Percentiles rank a stretch among this genome's conserved stretches.
Evolutionary conservation across 306 rosid species (phyloP).

Genomic region (Psophocarpus tetragonolobus): DNA sequence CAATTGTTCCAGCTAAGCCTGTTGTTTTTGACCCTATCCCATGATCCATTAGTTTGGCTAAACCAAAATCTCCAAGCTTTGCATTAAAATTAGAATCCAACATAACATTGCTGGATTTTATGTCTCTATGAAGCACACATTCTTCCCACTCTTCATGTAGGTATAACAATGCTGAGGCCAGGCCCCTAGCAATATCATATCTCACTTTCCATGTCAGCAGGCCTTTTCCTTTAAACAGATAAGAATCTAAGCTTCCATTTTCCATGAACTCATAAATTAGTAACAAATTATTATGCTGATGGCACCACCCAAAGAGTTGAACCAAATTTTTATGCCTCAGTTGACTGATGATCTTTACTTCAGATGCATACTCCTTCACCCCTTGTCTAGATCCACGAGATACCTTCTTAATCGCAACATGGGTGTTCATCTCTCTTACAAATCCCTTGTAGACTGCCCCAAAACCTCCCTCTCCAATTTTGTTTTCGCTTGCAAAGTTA

Average conservation of each 20-base stretch:
- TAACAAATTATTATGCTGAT: slow-evolving; percentile 25
- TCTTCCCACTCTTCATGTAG: slow-evolving; percentile 45
- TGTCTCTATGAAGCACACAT: slow-evolving; percentile 46
- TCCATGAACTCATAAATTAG: slow-evolving; percentile 44
- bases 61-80: slow-evolving; percentile 50
- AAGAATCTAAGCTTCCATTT: slow-evolving; percentile 50
- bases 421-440: background rate
- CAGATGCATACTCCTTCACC: slow-evolving; percentile 41
- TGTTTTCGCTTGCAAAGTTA: slow-evolving; percentile 37
- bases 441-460: slow-evolving; percentile 50
- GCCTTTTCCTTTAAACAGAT: slow-evolving; percentile 27
- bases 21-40: slow-evolving; percentile 34
- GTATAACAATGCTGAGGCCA: slow-evolving; percentile 43
- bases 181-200: slow-evolving; percentile 35
- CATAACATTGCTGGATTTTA: slow-evolving; percentile 51
- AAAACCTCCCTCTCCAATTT: slow-evolving; percentile 52
- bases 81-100: slow-evolving; percentile 38
- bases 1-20: slow-evolving; percentile 41
- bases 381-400: slow-evolving; percentile 39
- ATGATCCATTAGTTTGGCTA: slow-evolving; percentile 42
- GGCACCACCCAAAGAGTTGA: slow-evolving; percentile 49
- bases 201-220: slow-evolving; percentile 39
- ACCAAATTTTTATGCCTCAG: no score
- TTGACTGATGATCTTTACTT: no score
- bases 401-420: slow-evolving; percentile 46